phyloP scores from a whole-genome alignment of 1,139 yeast species.

The Protomyces lactucae-debilis region DNA sequence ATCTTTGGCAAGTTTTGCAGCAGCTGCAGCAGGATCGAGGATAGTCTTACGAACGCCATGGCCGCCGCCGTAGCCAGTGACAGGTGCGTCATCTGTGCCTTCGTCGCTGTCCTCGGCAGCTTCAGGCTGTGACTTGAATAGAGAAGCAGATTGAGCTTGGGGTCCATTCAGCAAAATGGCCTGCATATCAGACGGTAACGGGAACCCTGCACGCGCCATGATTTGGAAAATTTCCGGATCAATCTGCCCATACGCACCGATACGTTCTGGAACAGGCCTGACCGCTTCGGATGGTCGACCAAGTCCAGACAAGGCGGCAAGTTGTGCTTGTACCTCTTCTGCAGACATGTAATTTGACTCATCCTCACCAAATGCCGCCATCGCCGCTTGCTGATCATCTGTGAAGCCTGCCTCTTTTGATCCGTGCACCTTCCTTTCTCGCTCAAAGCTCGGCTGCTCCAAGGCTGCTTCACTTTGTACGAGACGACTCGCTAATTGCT shows the following conservation, averaged over 20 bases:
- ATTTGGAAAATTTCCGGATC: background rate
- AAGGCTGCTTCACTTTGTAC: background rate
- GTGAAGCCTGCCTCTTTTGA: conserved; percentile 9
- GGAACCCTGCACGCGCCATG: background rate
- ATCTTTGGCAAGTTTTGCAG: conserved; percentile 3
- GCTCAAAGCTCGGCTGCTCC: background rate
- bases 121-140: background rate
- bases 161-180: background rate
- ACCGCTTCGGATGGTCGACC: background rate
- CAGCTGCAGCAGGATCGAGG: conserved; percentile 15
- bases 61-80: conserved; percentile 18
- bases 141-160: background rate
- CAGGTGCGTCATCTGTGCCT: background rate
- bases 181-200: background rate
- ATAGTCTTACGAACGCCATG: conserved; percentile 12
- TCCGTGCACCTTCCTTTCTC: conserved; percentile 3
- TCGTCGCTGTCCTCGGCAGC: background rate
- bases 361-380: conserved; percentile 4
- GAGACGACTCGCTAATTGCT: background rate
- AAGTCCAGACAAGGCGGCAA: background rate
- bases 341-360: conserved; percentile 5
- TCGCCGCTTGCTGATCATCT: conserved; percentile 14
- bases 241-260: background rate
- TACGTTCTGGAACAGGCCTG: background rate
- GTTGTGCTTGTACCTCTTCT: background rate